These are phyloP conservation scores for Tagetes erecta DNA, from an alignment of 129 eudicot genomes.

Conservation along the genomic window DNA sequence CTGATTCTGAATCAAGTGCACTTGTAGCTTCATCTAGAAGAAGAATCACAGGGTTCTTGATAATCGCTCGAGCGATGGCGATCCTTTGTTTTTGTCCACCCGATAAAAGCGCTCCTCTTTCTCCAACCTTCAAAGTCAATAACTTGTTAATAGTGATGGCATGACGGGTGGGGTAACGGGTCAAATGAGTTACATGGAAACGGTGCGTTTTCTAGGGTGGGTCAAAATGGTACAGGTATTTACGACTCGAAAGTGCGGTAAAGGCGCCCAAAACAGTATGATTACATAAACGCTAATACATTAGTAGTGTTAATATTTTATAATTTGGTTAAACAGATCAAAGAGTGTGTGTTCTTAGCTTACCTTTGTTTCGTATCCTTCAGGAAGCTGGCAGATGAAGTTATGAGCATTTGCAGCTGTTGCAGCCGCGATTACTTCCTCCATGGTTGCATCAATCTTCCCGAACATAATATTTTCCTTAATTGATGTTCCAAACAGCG, in stretches of 20 bases:
- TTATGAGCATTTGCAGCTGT: slow-evolving; percentile 94
- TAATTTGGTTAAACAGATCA: not conserved
- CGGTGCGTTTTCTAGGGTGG: not conserved
- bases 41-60: slow-evolving; percentile 86
- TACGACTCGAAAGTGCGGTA: no score
- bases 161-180: not conserved
- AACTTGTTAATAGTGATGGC: not conserved
- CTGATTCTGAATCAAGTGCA: slow-evolving; percentile 94
- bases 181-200: no score
- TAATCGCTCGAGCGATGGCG: slow-evolving; percentile 85
- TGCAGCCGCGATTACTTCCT: slow-evolving; percentile 81
- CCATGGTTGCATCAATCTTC: slow-evolving; percentile 82
- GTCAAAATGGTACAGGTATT: not conserved
- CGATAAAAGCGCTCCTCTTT: slow-evolving; percentile 88
- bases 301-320: no score
- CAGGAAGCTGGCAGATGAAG: slow-evolving; percentile 82
- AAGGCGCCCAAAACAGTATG: no score
- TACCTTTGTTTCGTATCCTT: slow-evolving; percentile 95
- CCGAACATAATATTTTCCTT: slow-evolving; percentile 87
- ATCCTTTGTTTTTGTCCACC: slow-evolving; percentile 96
- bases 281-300: no score
- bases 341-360: not conserved
- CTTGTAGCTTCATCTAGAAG: slow-evolving; percentile 98
- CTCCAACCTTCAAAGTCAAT: slow-evolving; percentile 60
- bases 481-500: slow-evolving; percentile 87